phyloP scores from a whole-genome alignment of 2,329 filamentous ascomycete genomes.

The Pseudofabraea citricarpa region DNA sequence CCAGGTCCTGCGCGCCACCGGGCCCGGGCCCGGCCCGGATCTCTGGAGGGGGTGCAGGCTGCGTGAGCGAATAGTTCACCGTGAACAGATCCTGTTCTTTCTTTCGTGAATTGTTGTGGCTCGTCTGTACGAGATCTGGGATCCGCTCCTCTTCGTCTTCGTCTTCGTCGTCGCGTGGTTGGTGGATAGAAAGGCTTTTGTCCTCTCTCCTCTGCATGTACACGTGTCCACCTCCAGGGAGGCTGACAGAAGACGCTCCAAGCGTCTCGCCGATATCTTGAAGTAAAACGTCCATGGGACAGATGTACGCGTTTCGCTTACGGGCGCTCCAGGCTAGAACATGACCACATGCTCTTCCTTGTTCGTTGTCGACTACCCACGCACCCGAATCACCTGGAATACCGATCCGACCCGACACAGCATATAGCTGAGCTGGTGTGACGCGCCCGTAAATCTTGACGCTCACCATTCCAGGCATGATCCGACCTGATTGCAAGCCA shows the following conservation, averaged over 20 bases:
- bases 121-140: too few species aligned
- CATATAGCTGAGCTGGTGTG: slow-evolving; percentile 70
- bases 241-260: slow-evolving; percentile 61
- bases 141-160: neutral
- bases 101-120: too few species aligned
- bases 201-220: too few species aligned
- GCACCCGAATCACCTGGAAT: slow-evolving; percentile 89
- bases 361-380: slow-evolving; percentile 79
- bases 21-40: too few species aligned
- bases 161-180: neutral
- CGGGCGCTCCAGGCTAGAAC: slow-evolving; percentile 82
- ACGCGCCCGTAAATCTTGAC: slow-evolving; percentile 84
- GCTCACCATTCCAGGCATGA: slow-evolving; percentile 72
- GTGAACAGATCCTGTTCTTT: too few species aligned
- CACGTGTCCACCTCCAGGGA: slow-evolving; percentile 54
- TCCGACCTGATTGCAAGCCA: slow-evolving; percentile 73
- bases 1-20: too few species aligned
- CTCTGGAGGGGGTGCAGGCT: too few species aligned
- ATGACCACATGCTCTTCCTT: slow-evolving; percentile 82
- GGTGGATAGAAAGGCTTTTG: neutral
- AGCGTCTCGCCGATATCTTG: slow-evolving; percentile 80
- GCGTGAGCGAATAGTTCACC: too few species aligned
- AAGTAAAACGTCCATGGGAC: slow-evolving; percentile 87
- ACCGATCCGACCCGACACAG: slow-evolving; percentile 51
- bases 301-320: slow-evolving; percentile 83